phyloP scores from a whole-genome alignment of 2,329 filamentous ascomycete genomes.

The Hymenoscyphus albidus region DNA sequence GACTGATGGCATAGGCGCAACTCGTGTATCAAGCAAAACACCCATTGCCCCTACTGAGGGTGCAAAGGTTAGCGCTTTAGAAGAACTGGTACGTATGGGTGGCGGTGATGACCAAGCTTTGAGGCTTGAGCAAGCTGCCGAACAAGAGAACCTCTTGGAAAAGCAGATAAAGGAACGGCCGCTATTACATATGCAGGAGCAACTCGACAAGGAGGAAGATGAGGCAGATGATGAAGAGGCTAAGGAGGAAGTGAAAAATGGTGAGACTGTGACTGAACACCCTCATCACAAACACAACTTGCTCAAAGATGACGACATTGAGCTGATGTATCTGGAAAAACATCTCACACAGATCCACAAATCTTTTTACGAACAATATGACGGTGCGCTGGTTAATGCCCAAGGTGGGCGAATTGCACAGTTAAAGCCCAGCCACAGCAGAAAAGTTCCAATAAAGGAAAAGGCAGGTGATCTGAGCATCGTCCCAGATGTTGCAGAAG shows the following conservation, averaged over 20 bases:
- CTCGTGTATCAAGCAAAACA: slow-evolving; percentile 1
- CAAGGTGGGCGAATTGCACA: slow-evolving; percentile 40
- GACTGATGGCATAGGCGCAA: not conserved
- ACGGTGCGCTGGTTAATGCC: slow-evolving; percentile 44
- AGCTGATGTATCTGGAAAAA: slow-evolving; percentile 71
- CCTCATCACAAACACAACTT: slow-evolving; percentile 62
- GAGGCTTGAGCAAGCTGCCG: slow-evolving; percentile 71
- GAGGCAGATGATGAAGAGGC: slow-evolving; percentile 42
- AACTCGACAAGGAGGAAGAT: slow-evolving; percentile 81
- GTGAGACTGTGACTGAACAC: slow-evolving; percentile 32
- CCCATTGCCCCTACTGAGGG: slow-evolving; percentile 5
- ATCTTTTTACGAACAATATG: slow-evolving; percentile 80
- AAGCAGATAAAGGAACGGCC: slow-evolving; percentile 88
- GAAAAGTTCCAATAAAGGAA: slow-evolving; percentile 44
- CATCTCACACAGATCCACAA: slow-evolving; percentile 73
- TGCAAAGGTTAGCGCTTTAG: slow-evolving; percentile 47
- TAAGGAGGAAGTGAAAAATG: slow-evolving; percentile 37
- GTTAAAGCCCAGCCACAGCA: slow-evolving; percentile 37
- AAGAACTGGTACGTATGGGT: slow-evolving; percentile 73
- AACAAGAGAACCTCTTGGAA: slow-evolving; percentile 83
- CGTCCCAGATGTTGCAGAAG: slow-evolving; percentile 79
- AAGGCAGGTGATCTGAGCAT: slow-evolving; percentile 46
- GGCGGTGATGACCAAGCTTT: slow-evolving; percentile 63
- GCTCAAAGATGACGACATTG: slow-evolving; percentile 81
- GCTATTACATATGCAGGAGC: slow-evolving; percentile 85